phyloP scores from a whole-genome alignment of 805 yeast genomes.

The Martiniozyma abietophila region DNA sequence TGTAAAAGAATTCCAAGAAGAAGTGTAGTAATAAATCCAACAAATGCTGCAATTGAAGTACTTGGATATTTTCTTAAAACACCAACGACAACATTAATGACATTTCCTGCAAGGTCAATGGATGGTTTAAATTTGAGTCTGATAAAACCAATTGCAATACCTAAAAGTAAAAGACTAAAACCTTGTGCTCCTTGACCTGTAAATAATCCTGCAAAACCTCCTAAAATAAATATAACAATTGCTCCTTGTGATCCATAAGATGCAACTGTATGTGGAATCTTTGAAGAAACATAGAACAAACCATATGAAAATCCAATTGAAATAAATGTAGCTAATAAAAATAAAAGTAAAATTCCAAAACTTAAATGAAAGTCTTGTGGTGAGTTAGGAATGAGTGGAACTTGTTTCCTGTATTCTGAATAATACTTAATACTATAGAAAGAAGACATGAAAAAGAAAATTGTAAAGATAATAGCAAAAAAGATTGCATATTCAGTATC shows the following conservation, averaged over 20 bases:
- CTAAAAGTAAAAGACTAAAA: constrained; percentile 15
- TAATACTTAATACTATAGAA: constrained; percentile 7
- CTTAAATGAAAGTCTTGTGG: constrained; percentile 5
- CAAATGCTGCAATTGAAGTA: constrained; percentile 37
- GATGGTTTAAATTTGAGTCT: constrained; percentile 28
- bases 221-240: constrained; percentile 30
- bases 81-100: constrained; percentile 43
- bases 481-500: constrained; percentile 60
- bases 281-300: constrained; percentile 53
- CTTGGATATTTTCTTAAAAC: constrained; percentile 68
- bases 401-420: constrained; percentile 2
- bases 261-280: constrained; percentile 59
- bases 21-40: constrained; percentile 21
- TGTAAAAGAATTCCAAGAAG: constrained; percentile 6
- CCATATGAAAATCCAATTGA: constrained; percentile 47
- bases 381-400: constrained; percentile 1
- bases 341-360: constrained; percentile 37
- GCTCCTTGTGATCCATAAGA: constrained; percentile 56
- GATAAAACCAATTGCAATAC: constrained; percentile 53
- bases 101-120: constrained; percentile 21
- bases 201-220: neutral
- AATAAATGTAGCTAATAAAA: constrained; percentile 55
- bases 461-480: constrained; percentile 3
- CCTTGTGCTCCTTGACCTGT: neutral
- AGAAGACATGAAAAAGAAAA: constrained; percentile 7